Evolutionary conservation across 2,329 filamentous ascomycete species (phyloP), one percentile per base, ranked within the genome.

Genomic region (Stylonectria norvegica): DNA sequence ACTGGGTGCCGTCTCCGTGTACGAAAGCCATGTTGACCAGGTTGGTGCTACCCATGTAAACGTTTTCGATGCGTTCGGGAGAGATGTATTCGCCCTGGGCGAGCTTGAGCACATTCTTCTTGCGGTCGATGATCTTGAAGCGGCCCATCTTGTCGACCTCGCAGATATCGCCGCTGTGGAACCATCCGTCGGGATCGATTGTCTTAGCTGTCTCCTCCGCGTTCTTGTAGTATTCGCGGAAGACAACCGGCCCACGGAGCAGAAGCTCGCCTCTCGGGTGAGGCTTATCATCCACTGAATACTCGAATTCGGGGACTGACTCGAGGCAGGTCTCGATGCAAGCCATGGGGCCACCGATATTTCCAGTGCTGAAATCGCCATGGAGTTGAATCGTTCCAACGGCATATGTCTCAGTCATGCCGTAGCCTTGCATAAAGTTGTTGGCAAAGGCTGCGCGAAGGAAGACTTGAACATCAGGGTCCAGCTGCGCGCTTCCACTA

Each of bases 21-120:
- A 97, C 87, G 60, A 88, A 96, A 3, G 84, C 89, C 59, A 85
- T 85, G 16, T 82, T 78, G 18, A 97, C 70, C 53, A 90, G 82
- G 50, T 79, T 84, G 48, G 83, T 83, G 68, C 85, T 89, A 48
- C 86, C 88, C 48, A 94, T 74, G 65, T 90, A 94, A 23, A 95
- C 85, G 63, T 95, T 96, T 73, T 98, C 93, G 60, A 98, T 88
- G 42, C 90, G 87, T 70, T 98, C 93, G 11, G 93, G 93, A 2
- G 90, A 95, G 58, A 98, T 89, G 69, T 98, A 98, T 70, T 98
- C 93, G 64, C 93, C 93, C 67, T 98, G 93, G 0, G 91, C 84
- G 40, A 98, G 80, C 77, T 98, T 98, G 61, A 98, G 81, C n/a
- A 98, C 88, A 68, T 97, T 97, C 85, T 98, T 98, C 69, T 89